Evolutionary conservation across 257 asterid genomes (phyloP).

Genomic region (Agastache rugosa): DNA sequence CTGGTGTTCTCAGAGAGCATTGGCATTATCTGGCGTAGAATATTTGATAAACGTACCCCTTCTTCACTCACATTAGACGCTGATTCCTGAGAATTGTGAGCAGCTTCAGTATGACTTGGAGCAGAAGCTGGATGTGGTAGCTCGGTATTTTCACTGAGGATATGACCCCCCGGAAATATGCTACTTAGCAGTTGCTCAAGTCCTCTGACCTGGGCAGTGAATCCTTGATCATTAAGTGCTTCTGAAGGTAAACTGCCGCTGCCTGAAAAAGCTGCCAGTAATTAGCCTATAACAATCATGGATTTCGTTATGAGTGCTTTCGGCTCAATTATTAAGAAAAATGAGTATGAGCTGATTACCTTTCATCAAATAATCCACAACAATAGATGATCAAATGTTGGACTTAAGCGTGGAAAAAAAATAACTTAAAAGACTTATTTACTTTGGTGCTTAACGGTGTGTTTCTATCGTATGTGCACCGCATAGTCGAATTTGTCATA

Average conservation of each 20-base stretch:
- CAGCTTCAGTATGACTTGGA: constrained; percentile 41
- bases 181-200: constrained; percentile 66
- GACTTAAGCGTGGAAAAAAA: neutral
- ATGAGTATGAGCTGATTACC: constrained; percentile 5
- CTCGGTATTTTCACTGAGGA: constrained; percentile 34
- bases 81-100: constrained; percentile 49
- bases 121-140: constrained; percentile 36
- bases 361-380: neutral
- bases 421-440: neutral
- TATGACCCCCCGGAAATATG: constrained; percentile 57
- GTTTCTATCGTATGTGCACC: neutral
- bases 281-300: constrained; percentile 20
- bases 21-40: constrained; percentile 82
- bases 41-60: constrained; percentile 65
- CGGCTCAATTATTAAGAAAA: neutral
- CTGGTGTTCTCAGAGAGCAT: constrained; percentile 55
- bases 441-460: neutral
- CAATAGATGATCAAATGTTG: neutral
- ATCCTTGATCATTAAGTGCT: constrained; percentile 50
- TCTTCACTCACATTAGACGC: constrained; percentile 55
- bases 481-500: neutral
- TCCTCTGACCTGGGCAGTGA: constrained; percentile 51
- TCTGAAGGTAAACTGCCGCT: constrained; percentile 44
- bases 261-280: constrained; percentile 45
- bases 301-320: neutral